Evolutionary conservation across 257 asterid genomes (phyloP).

Genomic region (Gardenia jasminoides): DNA sequence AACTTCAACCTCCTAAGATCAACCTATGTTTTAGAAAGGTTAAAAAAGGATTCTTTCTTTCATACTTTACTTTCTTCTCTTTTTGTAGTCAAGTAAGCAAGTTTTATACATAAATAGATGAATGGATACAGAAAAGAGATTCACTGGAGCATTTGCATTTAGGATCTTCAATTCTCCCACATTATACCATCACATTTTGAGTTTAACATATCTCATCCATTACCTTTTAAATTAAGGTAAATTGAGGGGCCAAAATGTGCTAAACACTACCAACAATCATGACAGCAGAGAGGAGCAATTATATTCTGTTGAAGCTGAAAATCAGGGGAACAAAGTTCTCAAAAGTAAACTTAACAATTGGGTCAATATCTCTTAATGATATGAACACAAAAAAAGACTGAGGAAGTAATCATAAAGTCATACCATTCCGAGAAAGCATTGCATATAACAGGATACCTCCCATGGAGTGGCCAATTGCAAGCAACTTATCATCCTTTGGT

Average conservation of each 20-base stretch:
- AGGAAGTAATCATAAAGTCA: neutral
- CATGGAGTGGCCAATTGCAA: conserved; percentile 38
- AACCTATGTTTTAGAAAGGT: neutral
- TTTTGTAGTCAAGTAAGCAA: neutral
- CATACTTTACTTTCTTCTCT: neutral
- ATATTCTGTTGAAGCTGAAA: neutral
- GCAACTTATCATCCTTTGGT: conserved; percentile 25
- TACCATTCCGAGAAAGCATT: conserved; percentile 28
- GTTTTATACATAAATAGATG: neutral
- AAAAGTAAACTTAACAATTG: neutral
- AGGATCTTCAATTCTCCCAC: neutral
- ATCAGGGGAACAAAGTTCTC: neutral
- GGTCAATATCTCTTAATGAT: neutral
- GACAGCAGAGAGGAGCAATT: neutral
- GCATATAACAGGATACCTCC: conserved; percentile 36
- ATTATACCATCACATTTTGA: neutral
- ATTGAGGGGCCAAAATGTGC: neutral
- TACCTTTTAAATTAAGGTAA: neutral
- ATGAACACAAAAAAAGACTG: neutral
- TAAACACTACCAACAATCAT: neutral
- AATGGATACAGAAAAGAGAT: neutral
- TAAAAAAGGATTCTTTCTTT: neutral
- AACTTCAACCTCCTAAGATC: neutral
- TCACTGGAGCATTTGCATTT: neutral
- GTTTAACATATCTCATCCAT: neutral